phyloP scores from a whole-genome alignment of 371 early-diverging fungal genomes.

The Syncephalastrum contaminatum region DNA sequence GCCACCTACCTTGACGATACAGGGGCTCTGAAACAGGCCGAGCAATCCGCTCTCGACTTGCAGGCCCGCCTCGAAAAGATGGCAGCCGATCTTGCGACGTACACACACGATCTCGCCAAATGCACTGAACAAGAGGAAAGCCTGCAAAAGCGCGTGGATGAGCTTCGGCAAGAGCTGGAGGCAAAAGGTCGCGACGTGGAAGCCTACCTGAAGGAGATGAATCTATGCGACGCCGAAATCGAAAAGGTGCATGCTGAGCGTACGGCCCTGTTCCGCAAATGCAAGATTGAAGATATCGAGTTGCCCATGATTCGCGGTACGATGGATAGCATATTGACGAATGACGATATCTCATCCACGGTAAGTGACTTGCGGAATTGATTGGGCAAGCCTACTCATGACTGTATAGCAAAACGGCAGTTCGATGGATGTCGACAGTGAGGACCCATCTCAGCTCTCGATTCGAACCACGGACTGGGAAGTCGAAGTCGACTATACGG shows the following conservation, averaged over 20 bases:
- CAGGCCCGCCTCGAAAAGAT: constrained; percentile 42
- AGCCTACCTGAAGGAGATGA: constrained; percentile 59
- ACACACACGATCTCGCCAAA: constrained; percentile 41
- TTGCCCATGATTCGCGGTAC: constrained; percentile 73
- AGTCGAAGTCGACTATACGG: constrained; percentile 62
- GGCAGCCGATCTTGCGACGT: constrained; percentile 23
- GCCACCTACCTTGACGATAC: constrained; percentile 34
- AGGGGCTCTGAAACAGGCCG: constrained; percentile 26
- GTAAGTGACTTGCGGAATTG: too few relatives aligned
- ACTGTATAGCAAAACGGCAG: constrained; percentile 7
- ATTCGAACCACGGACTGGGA: constrained; percentile 48
- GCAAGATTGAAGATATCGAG: constrained; percentile 90
- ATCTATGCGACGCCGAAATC: constrained; percentile 68
- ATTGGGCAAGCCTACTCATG: background rate
- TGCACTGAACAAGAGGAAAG: constrained; percentile 42
- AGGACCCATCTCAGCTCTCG: constrained; percentile 39
- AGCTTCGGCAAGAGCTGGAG: constrained; percentile 59
- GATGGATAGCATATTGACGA: constrained; percentile 68
- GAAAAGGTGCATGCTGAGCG: constrained; percentile 78
- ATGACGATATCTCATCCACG: constrained; percentile 43
- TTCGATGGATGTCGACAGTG: constrained; percentile 51
- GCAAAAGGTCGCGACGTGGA: constrained; percentile 68
- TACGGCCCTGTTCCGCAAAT: constrained; percentile 76
- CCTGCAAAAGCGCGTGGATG: constrained; percentile 57
- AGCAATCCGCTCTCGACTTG: constrained; percentile 35